Percentiles rank a stretch among this genome's conserved stretches.
Evolutionary conservation across 352 stramenopile genomes (phyloP).

Genomic region (Achlya hypogyna): DNA sequence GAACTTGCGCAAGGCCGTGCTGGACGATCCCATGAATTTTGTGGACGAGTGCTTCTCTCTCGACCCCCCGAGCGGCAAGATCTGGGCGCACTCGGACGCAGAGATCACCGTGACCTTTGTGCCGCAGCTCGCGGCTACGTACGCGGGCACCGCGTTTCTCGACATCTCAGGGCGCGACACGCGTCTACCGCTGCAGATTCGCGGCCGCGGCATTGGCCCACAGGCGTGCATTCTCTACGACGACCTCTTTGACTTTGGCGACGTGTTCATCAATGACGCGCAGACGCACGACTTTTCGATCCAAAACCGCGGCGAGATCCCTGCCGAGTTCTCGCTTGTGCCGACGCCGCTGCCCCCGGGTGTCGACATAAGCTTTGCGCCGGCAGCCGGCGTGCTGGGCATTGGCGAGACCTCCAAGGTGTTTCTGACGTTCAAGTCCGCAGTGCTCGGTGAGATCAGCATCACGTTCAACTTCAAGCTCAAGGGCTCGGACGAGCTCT

Average conservation of each 20-base stretch:
- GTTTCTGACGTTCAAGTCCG: constrained; percentile 78
- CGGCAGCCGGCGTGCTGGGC: constrained; percentile 40
- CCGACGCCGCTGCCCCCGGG: constrained; percentile 28
- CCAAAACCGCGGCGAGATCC: constrained; percentile 92
- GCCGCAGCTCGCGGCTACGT: constrained; percentile 68
- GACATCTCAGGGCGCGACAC: constrained; percentile 85
- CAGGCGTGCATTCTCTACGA: constrained; percentile 90
- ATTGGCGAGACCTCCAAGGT: constrained; percentile 81
- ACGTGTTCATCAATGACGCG: constrained; percentile 89
- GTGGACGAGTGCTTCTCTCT: constrained; percentile 90
- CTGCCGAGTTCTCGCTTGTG: constrained; percentile 62
- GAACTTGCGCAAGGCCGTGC: constrained; percentile 78
- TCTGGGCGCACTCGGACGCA: constrained; percentile 89
- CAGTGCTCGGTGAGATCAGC: constrained; percentile 81
- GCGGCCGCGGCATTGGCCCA: constrained; percentile 86
- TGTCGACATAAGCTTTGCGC: constrained; percentile 33
- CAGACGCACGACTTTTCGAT: constrained; percentile 86
- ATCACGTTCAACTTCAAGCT: constrained; percentile 79
- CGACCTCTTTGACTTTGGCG: constrained; percentile 89
- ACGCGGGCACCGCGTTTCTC: constrained; percentile 75
- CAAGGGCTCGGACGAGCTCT: constrained; percentile 76
- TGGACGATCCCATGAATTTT: constrained; percentile 91
- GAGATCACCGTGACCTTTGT: constrained; percentile 89
- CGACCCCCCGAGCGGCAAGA: constrained; percentile 74
- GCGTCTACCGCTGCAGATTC: constrained; percentile 83